Base-by-base conservation (phyloP, 768 basidiomycete genomes). In the Cyclocybe cylindracea region DNA sequence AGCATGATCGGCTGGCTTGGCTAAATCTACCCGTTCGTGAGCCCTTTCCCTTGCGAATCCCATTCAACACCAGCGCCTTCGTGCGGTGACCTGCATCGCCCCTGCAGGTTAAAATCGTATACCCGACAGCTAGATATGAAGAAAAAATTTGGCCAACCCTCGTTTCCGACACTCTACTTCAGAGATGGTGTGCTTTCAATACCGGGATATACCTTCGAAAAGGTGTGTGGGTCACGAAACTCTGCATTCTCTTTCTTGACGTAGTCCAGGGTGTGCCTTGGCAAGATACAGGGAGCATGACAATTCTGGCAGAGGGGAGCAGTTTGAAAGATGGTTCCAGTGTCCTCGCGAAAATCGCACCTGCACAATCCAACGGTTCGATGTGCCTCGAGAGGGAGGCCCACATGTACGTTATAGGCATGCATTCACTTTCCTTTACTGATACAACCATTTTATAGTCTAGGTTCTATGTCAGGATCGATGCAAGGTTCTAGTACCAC, bases 201-300 rank as follows among this genome's bases (percentile, higher is more conserved):
- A n/a, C 85, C 86, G 11, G 86, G 85, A 1, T 89, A 85, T 62
- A 83, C 84, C 0, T 87, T 89, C 59, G 84, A 86, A 59, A 83
- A 83, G 78, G 86, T 83, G 45, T 13, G 24, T 43, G 24, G 24
- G 24, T 24, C 24, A 5, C 24, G 24, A 5, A 24, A 24, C 5
- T 24, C 24, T 24, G 24, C 24, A 24, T 24, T 24, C 5, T 24
- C 24, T 24, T 24, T 24, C 24, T 24, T 24, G 24, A 24, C 24
- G 24, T 24, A 3, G 24, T 16, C 38, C 46, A 87, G 85, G 85
- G 83, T 16, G 62, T 70, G 14, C 77, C 73, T 69, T 89, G 87
- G 87, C 77, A 83, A 51, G 87, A 89, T 62, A 87, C 86, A 0
- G 87, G 87, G 46, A 84, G 85, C 53, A 78, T 85, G 76, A 88